phyloP scores from a whole-genome alignment of 176 grass and related monocot species.

The Avena eriantha region DNA sequence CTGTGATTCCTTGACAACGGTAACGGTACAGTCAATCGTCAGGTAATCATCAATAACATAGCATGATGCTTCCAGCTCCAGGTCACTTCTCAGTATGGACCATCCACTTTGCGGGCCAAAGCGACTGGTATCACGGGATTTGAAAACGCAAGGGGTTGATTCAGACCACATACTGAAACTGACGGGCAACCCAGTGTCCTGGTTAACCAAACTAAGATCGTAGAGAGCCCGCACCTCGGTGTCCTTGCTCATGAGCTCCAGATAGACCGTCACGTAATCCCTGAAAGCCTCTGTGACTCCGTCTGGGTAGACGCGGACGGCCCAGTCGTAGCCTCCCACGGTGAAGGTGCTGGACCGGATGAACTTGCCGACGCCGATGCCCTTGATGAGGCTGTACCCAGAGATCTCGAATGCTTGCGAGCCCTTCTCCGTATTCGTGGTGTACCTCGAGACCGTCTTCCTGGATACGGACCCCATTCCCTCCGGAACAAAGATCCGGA shows the following conservation, averaged over 20 bases:
- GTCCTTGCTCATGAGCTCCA: slow-evolving; percentile 12
- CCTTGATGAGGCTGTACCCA: slow-evolving; percentile 1
- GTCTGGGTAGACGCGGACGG: slow-evolving; percentile 1
- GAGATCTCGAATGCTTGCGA: background rate
- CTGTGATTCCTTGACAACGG: background rate
- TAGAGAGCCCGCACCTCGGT: background rate
- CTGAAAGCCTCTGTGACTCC: background rate
- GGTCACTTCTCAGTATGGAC: background rate
- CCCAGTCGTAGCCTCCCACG: background rate
- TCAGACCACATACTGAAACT: background rate
- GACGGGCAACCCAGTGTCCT: background rate
- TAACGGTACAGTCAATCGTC: background rate
- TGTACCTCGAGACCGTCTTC: slow-evolving; percentile 6
- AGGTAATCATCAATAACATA: background rate
- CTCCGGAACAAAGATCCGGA: background rate
- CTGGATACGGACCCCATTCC: slow-evolving; percentile 1
- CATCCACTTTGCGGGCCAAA: background rate
- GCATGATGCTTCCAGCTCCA: background rate
- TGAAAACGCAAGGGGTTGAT: background rate
- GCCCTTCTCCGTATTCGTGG: background rate
- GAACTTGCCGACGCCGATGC: background rate
- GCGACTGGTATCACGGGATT: background rate
- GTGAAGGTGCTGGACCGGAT: background rate
- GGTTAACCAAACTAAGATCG: background rate
- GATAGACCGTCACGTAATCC: background rate